A percentile compares a stretch with the other conserved stretches of the same genome.
Evolutionary conservation across 768 basidiomycete genomes (phyloP).

Genomic region (Sutorius australiensis): DNA sequence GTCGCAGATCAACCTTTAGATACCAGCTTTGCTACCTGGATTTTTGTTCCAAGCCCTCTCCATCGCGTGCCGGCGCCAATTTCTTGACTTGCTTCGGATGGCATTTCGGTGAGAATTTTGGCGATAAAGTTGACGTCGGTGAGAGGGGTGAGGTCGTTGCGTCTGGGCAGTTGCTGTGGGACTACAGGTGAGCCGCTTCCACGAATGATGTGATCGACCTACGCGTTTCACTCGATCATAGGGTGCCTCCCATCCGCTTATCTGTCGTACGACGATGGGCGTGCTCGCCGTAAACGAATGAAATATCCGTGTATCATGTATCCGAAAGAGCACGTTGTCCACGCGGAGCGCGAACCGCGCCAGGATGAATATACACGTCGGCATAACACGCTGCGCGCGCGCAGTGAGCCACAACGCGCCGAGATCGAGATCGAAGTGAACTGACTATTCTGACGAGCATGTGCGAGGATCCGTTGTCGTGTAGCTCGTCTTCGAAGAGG

Average conservation of each 20-base stretch:
- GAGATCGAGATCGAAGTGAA: conserved; percentile 5
- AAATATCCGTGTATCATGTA: conserved; percentile 85
- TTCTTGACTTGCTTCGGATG: conserved; percentile 51
- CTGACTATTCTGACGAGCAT: conserved; percentile 84
- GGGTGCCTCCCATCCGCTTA: conserved; percentile 86
- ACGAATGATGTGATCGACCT: conserved; percentile 21
- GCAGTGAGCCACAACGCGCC: background rate
- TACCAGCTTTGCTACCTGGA: conserved; percentile 45
- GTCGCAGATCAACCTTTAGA: conserved; percentile 2
- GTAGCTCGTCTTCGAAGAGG: conserved; percentile 93
- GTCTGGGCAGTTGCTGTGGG: conserved; percentile 60
- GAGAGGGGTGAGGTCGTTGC: conserved; percentile 81
- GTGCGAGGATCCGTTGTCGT: conserved; percentile 91
- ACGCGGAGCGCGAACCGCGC: conserved; percentile 90
- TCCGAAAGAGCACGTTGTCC: conserved; percentile 90
- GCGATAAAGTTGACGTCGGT: conserved; percentile 85
- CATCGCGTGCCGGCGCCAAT: conserved; percentile 75
- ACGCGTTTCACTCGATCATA: conserved; percentile 81
- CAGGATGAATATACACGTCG: conserved; percentile 88
- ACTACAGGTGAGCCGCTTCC: background rate
- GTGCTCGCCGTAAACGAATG: conserved; percentile 69
- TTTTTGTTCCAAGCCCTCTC: conserved; percentile 70
- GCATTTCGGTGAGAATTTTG: conserved; percentile 62
- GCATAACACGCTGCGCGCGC: conserved; percentile 84
- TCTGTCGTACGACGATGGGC: conserved; percentile 70